Evolutionary conservation across 1,284 basidiomycete genomes (phyloP).

Genomic region (Ganoderma lingzhi): DNA sequence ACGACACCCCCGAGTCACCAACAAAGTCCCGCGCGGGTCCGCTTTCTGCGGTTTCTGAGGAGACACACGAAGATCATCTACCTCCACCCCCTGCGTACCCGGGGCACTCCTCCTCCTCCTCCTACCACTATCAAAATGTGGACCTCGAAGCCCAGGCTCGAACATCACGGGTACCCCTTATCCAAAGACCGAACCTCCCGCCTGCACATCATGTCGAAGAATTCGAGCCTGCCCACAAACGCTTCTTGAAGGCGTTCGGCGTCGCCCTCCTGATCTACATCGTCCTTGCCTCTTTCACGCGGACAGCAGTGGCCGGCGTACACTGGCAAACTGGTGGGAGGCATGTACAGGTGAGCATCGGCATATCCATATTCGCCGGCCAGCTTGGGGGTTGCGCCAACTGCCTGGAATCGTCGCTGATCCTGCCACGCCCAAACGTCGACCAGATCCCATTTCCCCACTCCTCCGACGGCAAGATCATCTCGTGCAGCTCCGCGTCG

Average conservation of each 20-base stretch:
- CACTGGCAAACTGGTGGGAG: constrained; percentile 15
- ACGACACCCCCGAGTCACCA: constrained; percentile 37
- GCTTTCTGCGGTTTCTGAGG: constrained; percentile 19
- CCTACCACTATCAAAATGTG: constrained; percentile 8
- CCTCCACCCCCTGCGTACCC: constrained; percentile 36
- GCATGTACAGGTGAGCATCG: constrained; percentile 11
- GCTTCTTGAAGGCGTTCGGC: constrained; percentile 41
- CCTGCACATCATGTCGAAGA: constrained; percentile 13
- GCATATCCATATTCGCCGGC: not conserved
- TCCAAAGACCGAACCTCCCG: constrained; percentile 6
- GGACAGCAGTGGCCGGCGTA: constrained; percentile 27
- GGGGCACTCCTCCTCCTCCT: constrained; percentile 13
- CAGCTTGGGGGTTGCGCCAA: not conserved
- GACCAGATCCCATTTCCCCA: constrained; percentile 14
- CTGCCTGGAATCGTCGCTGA: not conserved
- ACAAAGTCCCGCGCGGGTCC: constrained; percentile 29
- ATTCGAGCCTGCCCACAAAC: constrained; percentile 30
- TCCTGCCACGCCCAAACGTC: not conserved
- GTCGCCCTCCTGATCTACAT: constrained; percentile 39
- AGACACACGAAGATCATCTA: constrained; percentile 12
- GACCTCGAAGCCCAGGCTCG: constrained; percentile 21
- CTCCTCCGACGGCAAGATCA: constrained; percentile 26
- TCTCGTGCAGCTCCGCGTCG: constrained; percentile 22
- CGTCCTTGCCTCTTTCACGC: constrained; percentile 31
- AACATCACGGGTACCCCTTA: constrained; percentile 10